Evolutionary conservation across 1,139 yeast genomes (phyloP).

Genomic region (Yamadazyma taylorii): DNA sequence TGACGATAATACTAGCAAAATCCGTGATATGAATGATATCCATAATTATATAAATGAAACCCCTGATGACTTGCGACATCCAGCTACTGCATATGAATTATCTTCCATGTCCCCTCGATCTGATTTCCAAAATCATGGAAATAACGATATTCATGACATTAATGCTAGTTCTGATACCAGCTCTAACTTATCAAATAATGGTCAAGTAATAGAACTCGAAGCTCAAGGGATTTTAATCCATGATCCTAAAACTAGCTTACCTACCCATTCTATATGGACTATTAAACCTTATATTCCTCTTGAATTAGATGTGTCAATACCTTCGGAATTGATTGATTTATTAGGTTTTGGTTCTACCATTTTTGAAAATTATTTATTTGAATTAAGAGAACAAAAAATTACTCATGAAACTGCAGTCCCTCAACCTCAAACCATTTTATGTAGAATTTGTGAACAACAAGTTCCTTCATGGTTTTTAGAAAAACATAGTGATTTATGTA

Average conservation of each 20-base stretch:
- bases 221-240: conserved; percentile 96
- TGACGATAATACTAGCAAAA: neutral
- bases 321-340: conserved; percentile 62
- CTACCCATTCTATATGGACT: conserved; percentile 92
- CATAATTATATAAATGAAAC: neutral
- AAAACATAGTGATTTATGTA: conserved; percentile 83
- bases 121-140: conserved; percentile 4
- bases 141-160: conserved; percentile 11
- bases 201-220: conserved; percentile 70
- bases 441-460: conserved; percentile 87
- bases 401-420: conserved; percentile 68
- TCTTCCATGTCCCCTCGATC: neutral
- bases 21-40: too few species aligned
- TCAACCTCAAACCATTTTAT: conserved; percentile 73
- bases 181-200: conserved; percentile 51
- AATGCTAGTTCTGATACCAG: conserved; percentile 19
- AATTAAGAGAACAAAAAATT: conserved; percentile 59
- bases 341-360: conserved; percentile 90
- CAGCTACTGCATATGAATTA: neutral
- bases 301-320: conserved; percentile 64
- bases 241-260: conserved; percentile 55
- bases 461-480: conserved; percentile 99
- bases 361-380: conserved; percentile 69
- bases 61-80: neutral
- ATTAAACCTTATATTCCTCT: conserved; percentile 73